Evolutionary conservation across 371 early-diverging fungal species (phyloP).

Genomic region (Mucor ambiguus): DNA sequence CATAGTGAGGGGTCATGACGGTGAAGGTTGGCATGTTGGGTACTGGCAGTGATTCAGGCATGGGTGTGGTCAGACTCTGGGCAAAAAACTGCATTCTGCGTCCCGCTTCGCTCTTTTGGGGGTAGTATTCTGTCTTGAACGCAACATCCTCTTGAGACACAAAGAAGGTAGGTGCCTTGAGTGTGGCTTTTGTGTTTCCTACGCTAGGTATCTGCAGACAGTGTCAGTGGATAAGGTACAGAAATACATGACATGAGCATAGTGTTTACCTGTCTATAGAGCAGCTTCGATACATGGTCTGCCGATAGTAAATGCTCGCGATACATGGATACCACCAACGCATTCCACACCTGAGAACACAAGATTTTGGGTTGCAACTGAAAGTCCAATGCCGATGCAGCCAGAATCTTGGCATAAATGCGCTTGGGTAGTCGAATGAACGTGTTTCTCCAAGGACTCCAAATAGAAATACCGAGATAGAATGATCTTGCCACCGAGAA

Average conservation of each 20-base stretch:
- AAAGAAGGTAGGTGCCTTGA: conserved; percentile 83
- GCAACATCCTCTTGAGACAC: conserved; percentile 80
- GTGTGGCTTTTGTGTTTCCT: conserved; percentile 60
- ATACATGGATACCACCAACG: conserved; percentile 85
- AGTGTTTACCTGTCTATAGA: conserved; percentile 72
- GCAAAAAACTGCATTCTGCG: conserved; percentile 90
- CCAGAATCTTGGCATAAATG: conserved; percentile 78
- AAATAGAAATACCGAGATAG: conserved; percentile 80
- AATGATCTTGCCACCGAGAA: conserved; percentile 81
- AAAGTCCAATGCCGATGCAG: conserved; percentile 66
- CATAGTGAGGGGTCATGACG: conserved; percentile 86
- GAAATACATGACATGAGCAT: neutral
- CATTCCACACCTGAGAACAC: conserved; percentile 88
- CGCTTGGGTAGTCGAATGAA: conserved; percentile 84
- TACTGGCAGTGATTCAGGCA: conserved; percentile 84
- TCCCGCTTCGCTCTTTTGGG: conserved; percentile 78
- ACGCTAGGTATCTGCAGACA: conserved; percentile 36
- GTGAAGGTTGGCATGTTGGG: conserved; percentile 88
- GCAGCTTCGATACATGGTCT: conserved; percentile 72
- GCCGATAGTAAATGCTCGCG: conserved; percentile 80
- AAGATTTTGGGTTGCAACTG: conserved; percentile 74
- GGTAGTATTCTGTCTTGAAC: conserved; percentile 76
- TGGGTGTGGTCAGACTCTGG: conserved; percentile 81
- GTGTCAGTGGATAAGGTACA: neutral
- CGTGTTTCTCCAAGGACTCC: conserved; percentile 87